Evolutionary conservation across 768 basidiomycete species (phyloP), one percentile per base, ranked within the genome.

Genomic region (Pulveroboletus frians): DNA sequence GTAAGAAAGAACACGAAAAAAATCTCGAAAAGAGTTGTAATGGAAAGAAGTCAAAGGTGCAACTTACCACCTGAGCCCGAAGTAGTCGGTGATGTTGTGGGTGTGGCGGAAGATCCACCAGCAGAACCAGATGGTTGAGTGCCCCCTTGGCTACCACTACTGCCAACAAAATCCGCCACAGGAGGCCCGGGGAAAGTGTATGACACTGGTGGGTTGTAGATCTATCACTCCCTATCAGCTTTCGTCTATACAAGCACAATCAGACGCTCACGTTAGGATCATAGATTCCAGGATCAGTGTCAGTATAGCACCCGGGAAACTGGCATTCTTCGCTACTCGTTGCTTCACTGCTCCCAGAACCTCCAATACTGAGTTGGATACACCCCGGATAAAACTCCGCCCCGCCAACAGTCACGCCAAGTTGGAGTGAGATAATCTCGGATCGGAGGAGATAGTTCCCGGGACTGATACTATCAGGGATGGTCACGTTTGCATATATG

Each of bases 361-460:
- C 68, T 9, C 64, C 62, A 5, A 68, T 53, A 32, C 26, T 57
- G 26, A 69, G 55, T 38, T 68, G 67, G 30, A 64, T 51, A 27
- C 68, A 68, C 3, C 46, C 67, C 0, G 60, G 64, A 39, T 68
- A 68, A 45, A 68, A 69, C 50, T 68, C 66, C 2, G 85, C 88
- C 14, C 85, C 85, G 5, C 81, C 80, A 5, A 50, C 6, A 2
- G 62, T 53, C 27, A 65, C 67, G n/a, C 74, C 88, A 31, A 79
- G 73, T 54, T 91, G 88, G 14, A 91, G 79, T 9, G 84, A 80
- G 63, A 91, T 82, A 62, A 91, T 77, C 49, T 91, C 88, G 64
- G 88, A 80, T 6, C 88, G 85, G 57, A 89, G 64, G 40, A 91
- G 71, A 62, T 90, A 92, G 57, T 82, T 73, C 2, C 88, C 88